Percentiles rank a stretch among this genome's conserved stretches.
Conservation (phyloP, 768 basidiomycete species). For the Termitomyces sp. region DNA sequence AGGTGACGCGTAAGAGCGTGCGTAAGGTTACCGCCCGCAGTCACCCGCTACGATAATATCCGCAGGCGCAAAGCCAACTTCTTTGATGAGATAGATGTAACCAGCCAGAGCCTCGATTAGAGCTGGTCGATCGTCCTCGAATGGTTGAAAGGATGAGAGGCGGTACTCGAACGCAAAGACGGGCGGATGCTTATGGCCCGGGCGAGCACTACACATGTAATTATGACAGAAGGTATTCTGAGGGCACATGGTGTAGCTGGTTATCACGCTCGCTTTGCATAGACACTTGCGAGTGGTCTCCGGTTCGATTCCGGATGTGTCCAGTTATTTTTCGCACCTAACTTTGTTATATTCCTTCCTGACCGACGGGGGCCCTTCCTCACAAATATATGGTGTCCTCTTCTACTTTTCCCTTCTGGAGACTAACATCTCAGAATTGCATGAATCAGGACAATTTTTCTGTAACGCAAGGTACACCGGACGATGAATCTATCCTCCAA, state of each 20-base stretch:
- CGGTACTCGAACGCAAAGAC: too few relatives aligned
- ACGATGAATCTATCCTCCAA: background rate
- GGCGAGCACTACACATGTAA: too few relatives aligned
- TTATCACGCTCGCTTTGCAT: slow-evolving; percentile 17
- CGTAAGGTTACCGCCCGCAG: slow-evolving; percentile 68
- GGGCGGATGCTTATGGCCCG: too few relatives aligned
- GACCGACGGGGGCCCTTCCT: too few relatives aligned
- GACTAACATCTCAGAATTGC: background rate
- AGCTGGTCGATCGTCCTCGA: slow-evolving; percentile 47
- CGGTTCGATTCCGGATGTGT: slow-evolving; percentile 19
- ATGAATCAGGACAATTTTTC: slow-evolving; percentile 8
- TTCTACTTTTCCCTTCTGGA: background rate
- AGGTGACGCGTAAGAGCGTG: slow-evolving; percentile 50
- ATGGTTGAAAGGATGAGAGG: slow-evolving; percentile 27
- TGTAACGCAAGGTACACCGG: background rate
- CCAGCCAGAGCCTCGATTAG: slow-evolving; percentile 71
- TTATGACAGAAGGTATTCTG: too few relatives aligned
- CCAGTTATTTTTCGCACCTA: background rate
- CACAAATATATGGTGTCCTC: too few relatives aligned
- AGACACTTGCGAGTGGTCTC: slow-evolving; percentile 10
- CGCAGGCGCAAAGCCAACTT: slow-evolving; percentile 47
- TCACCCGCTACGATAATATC: slow-evolving; percentile 69
- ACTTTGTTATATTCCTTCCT: too few relatives aligned
- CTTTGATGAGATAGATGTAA: slow-evolving; percentile 62
- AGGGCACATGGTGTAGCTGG: slow-evolving; percentile 19